Base-by-base conservation (phyloP, 352 stramenopile genomes). In the Globisporangium spinosum region DNA sequence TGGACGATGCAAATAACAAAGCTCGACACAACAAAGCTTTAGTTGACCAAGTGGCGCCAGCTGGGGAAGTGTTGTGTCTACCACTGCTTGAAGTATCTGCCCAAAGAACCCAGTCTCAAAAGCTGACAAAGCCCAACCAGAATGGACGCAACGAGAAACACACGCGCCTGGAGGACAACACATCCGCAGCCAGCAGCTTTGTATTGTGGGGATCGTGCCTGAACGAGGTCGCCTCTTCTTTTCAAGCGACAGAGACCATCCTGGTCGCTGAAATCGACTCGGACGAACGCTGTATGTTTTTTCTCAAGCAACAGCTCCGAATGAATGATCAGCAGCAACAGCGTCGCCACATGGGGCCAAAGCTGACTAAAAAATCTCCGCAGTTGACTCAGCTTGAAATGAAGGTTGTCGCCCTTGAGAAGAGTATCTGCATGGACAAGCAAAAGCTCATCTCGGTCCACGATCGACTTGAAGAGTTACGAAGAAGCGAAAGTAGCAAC, bases 261-360 rank as follows among this genome's bases (percentile, higher is more conserved):
- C 57, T 85, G 32, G 49, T 68, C 2, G 75, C 76, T 9, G 77
- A 82, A 58, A 78, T 85, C 32, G 77, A 77, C 2, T 72, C 75
- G 1, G 77, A 85, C 35, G 69, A 80, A 49, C 59, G 62, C 3
- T 85, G 75, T 58, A 68, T 71, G 29, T 65, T 29, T 17, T 72
- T 79, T 27, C 77, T 85, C 53, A 56, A 62, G 6, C 69, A 77
- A 9, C 63, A 68, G 20, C 13, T 77, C 15, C 67, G 69, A 5
- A 38, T 71, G 10, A 47, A 8, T 20, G 15, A n/a, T 13, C 32
- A 61, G n/a, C 56, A 61, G 32, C 12, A 47, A 3, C 32, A 60
- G 55, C 29, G 29, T 27, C 4, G 20, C 8, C 10, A 61, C 9
- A 6, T 25, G 32, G 20, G 32, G 15, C 4, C 29, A 61, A 47